Conservation (phyloP, 805 yeast genomes). For the Metschnikowia colocasiae region DNA sequence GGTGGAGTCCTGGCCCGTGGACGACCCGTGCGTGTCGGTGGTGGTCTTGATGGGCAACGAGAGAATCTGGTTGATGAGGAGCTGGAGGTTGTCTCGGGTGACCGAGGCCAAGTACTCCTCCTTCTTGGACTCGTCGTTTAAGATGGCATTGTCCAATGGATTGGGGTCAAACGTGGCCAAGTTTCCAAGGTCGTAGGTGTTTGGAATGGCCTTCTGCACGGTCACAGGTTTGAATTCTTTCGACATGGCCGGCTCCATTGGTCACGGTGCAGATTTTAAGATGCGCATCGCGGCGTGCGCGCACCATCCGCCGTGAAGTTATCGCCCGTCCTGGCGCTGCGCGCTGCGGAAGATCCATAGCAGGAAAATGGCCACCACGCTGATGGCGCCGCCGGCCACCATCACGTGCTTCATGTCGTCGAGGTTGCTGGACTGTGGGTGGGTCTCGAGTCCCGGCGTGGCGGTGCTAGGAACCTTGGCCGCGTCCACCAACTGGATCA, state of each 20-base stretch:
- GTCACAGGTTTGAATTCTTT: slow-evolving; percentile 61
- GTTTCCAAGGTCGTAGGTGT: slow-evolving; percentile 84
- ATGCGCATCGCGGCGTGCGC: slow-evolving; percentile 19
- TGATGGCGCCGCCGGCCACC: slow-evolving; percentile 66
- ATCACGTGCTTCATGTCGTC: slow-evolving; percentile 52
- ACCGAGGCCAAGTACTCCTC: slow-evolving; percentile 61
- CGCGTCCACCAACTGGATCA: slow-evolving; percentile 83
- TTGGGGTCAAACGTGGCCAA: slow-evolving; percentile 86
- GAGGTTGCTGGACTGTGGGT: slow-evolving; percentile 55
- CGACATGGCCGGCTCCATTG: slow-evolving; percentile 16
- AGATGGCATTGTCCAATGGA: slow-evolving; percentile 64
- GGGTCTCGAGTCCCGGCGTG: slow-evolving; percentile 65
- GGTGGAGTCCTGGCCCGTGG: slow-evolving; percentile 63
- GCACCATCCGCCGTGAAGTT: background rate
- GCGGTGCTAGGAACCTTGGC: slow-evolving; percentile 74
- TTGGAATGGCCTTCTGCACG: slow-evolving; percentile 90
- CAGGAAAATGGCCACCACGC: slow-evolving; percentile 59
- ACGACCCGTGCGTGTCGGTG: slow-evolving; percentile 60
- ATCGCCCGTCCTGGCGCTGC: slow-evolving; percentile 6
- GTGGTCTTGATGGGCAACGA: slow-evolving; percentile 88
- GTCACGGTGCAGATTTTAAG: slow-evolving; percentile 2
- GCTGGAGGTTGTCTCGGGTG: slow-evolving; percentile 90
- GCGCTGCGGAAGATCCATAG: slow-evolving; percentile 57
- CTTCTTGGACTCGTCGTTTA: slow-evolving; percentile 51
- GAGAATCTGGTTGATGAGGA: slow-evolving; percentile 83